Base-by-base conservation (phyloP, 441 rosid genomes). In the Mallotus japonicus region DNA sequence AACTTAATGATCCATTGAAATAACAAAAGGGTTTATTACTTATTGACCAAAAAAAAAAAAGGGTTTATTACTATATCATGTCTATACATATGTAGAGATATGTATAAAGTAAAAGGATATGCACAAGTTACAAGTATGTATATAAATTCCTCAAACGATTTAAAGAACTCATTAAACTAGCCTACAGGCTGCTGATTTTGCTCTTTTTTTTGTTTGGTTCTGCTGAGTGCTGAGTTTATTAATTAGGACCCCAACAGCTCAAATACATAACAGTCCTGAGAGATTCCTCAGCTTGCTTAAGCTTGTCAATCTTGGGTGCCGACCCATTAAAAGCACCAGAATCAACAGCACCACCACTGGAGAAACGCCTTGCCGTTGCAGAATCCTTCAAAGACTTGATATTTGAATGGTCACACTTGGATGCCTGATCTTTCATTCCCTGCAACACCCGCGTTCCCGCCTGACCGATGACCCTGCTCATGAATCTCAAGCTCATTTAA, bases 231-330 rank as follows among this genome's bases (percentile, higher is more conserved):
- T 15, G 54, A 50, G 54, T 9, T 53, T 42, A 44, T 34, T 67
- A 90, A 66, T 81, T 83, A 65, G 93, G 87, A 74, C 87, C 93
- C 96, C 96, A 92, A 65, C 94, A 92, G 82, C 94, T 90, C 81
- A 92, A 79, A 77, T 78, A 92, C 96, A 92, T 90, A 62, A 90
- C 85, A 3, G 89, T 92, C 73, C 94, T 70, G 0, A 92, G 72
- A 32, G 94, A 88, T 73, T 92, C 96, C 83, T 92, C 97, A 0
- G 92, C 89, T 66, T 79, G 86, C 69, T 73, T 85, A 54, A 74
- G 59, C 83, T 66, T 84, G 73, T 85, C 88, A 37, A 62, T 75
- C 73, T 80, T 81, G 62, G 83, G 78, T 22, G 78, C 77, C 17
- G 79, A 44, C 47, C 2, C 74, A 54, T 75, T 78, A 46, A 62